A percentile compares a stretch with the other conserved stretches of the same genome.
These are phyloP conservation scores for Fistulifera solaris DNA, from an alignment of 108 stramenopile genomes.

Conservation along the genomic window DNA sequence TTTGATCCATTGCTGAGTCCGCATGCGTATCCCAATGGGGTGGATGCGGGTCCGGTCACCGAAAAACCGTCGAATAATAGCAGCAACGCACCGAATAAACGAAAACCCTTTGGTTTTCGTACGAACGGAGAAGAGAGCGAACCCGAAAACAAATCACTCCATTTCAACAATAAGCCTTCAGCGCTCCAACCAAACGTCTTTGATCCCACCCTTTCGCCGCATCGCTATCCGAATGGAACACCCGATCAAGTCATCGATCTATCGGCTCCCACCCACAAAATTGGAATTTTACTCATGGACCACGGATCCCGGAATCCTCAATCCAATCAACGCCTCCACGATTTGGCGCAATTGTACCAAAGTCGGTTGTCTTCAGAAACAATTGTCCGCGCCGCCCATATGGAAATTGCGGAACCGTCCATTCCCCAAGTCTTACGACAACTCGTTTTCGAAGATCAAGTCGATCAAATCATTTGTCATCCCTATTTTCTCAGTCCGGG, in stretches of 20 bases:
- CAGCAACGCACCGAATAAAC: not conserved
- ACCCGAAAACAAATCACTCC: too few species aligned
- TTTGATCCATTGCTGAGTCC: conserved; percentile 79
- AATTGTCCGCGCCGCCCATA: conserved; percentile 77
- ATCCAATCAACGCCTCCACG: conserved; percentile 69
- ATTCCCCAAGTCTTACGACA: conserved; percentile 60
- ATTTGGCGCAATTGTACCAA: conserved; percentile 64
- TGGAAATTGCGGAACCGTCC: conserved; percentile 85
- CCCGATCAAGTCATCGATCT: conserved; percentile 9
- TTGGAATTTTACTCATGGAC: conserved; percentile 87
- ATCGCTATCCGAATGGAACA: conserved; percentile 39
- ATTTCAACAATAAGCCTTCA: not conserved
- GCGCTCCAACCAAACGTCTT: conserved; percentile 16
- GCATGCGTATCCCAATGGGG: conserved; percentile 67
- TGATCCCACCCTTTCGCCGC: conserved; percentile 51
- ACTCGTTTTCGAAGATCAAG: conserved; percentile 29
- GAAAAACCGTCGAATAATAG: not conserved
- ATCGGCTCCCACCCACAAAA: conserved; percentile 4
- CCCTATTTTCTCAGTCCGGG: conserved; percentile 89
- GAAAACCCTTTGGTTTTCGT: too few species aligned
- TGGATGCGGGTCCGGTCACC: conserved; percentile 19
- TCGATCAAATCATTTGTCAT: conserved; percentile 72
- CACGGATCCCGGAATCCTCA: conserved; percentile 74
- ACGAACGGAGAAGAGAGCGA: too few species aligned
- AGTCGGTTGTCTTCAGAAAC: conserved; percentile 13